Percentiles rank a stretch among this genome's conserved stretches.
Evolutionary conservation across 2,329 filamentous ascomycete species (phyloP).

Genomic region (Sclerotinia borealis): DNA sequence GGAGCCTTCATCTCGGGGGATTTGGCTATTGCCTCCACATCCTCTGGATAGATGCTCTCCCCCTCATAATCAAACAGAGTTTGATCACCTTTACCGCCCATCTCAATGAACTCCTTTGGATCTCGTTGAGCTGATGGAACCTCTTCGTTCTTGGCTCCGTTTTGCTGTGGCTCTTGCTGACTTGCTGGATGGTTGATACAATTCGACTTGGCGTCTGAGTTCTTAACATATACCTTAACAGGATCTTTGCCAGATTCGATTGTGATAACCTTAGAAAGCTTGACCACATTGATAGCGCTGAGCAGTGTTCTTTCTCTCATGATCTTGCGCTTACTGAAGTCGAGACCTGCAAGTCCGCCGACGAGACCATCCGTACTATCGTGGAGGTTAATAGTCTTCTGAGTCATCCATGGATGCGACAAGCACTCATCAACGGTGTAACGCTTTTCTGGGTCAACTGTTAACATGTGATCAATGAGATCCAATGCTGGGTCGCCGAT

Average conservation of each 20-base stretch:
- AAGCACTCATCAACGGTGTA: constrained; percentile 89
- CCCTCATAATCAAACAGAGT: constrained; percentile 62
- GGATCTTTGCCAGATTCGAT: constrained; percentile 47
- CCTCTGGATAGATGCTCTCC: constrained; percentile 12
- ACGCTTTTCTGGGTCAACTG: constrained; percentile 75
- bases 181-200: constrained; percentile 37
- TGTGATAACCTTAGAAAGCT: constrained; percentile 53
- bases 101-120: constrained; percentile 70
- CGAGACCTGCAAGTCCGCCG: constrained; percentile 73
- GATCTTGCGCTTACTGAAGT: constrained; percentile 76
- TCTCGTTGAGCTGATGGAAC: constrained; percentile 62
- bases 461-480: constrained; percentile 90
- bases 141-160: constrained; percentile 47
- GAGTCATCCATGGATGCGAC: constrained; percentile 81
- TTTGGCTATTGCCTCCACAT: background rate
- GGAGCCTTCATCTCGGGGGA: background rate
- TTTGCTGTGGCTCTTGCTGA: constrained; percentile 8
- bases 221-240: constrained; percentile 72
- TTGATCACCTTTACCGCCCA: constrained; percentile 84
- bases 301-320: constrained; percentile 80
- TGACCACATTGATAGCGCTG: constrained; percentile 71
- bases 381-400: constrained; percentile 52
- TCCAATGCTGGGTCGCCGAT: constrained; percentile 83
- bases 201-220: constrained; percentile 42
- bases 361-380: constrained; percentile 93